Evolutionary conservation across 148 eudicot species (phyloP), one percentile per base, ranked within the genome.

Genomic region (Tetragonia tetragonoides): DNA sequence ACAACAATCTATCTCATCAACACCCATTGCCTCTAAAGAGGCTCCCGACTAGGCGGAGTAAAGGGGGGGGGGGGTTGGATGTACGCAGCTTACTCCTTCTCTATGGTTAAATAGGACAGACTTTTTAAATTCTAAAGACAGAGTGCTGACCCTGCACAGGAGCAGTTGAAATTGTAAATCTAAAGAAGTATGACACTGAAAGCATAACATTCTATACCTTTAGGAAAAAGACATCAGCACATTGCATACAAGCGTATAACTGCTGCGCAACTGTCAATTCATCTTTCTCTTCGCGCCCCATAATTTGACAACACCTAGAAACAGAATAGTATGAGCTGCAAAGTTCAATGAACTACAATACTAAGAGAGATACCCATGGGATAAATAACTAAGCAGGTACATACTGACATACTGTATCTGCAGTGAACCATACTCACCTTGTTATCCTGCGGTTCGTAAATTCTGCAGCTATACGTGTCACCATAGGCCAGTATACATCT

Each of bases 201-300:
- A 46, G 51, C 51, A 7, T 46, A 46, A 14, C 16, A 75, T 69
- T 41, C 37, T 54, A 20, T 47, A 95, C 99, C 99, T 95, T 90
- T 4, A 95, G 86, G 81, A 93, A 95, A 85, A 93, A 95, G 40
- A 95, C 86, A 79, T 95, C 99, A 56, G 99, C 97, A 81, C 99
- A 95, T 68, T 95, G 99, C 99, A 93, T 95, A 88, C 99, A 95
- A 3, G 97, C 93, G 77, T 92, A 95, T 70, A 95, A 78, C 70
- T 91, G 88, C 71, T 92, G 97, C 65, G 96, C 97, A 15, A 89
- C 97, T 10, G 90, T 75, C 77, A 95, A 80, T 57, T 91, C 96
- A 65, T 93, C 97, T 77, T 89, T 85, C 81, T 95, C 97, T 67
- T 77, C 87, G 18, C 97, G 97, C 65, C 96, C 99, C 97, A 93